Evolutionary conservation across 2,329 filamentous ascomycete species (phyloP).

Genomic region (Phyllosticta paracitricarpa): DNA sequence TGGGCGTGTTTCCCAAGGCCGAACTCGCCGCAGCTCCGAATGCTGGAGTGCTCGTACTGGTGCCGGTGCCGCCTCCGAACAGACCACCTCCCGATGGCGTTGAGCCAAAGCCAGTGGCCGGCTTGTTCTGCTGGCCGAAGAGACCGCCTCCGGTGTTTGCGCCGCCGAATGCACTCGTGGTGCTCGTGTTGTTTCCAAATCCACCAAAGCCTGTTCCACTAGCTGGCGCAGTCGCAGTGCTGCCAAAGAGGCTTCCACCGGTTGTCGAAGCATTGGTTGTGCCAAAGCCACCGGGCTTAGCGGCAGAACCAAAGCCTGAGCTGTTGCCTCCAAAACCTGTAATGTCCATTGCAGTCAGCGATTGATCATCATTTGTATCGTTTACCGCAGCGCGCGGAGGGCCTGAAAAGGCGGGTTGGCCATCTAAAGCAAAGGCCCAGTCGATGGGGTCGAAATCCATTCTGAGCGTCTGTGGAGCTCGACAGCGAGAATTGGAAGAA

Average conservation of each 20-base stretch:
- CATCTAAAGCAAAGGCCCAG: neutral
- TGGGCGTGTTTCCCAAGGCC: conserved; percentile 30
- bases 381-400: neutral
- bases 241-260: conserved; percentile 18
- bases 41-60: conserved; percentile 26
- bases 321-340: conserved; percentile 12
- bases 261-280: conserved; percentile 14
- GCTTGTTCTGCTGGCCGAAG: conserved; percentile 33
- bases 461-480: neutral
- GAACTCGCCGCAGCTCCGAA: conserved; percentile 31
- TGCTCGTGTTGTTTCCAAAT: conserved; percentile 11
- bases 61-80: conserved; percentile 28
- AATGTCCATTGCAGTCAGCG: neutral
- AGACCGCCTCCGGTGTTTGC: conserved; percentile 25
- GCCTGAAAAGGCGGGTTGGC: neutral
- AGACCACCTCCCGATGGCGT: conserved; percentile 22
- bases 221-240: conserved; percentile 12
- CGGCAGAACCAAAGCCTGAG: conserved; percentile 16
- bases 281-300: conserved; percentile 8
- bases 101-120: conserved; percentile 39
- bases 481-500: neutral
- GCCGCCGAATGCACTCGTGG: conserved; percentile 12
- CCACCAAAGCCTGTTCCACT: conserved; percentile 18
- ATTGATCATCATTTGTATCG: neutral
- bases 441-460: neutral